These are phyloP conservation scores for Hortiboletus flavorubellus DNA, from an alignment of 768 basidiomycete genomes.

Conservation along the genomic window DNA sequence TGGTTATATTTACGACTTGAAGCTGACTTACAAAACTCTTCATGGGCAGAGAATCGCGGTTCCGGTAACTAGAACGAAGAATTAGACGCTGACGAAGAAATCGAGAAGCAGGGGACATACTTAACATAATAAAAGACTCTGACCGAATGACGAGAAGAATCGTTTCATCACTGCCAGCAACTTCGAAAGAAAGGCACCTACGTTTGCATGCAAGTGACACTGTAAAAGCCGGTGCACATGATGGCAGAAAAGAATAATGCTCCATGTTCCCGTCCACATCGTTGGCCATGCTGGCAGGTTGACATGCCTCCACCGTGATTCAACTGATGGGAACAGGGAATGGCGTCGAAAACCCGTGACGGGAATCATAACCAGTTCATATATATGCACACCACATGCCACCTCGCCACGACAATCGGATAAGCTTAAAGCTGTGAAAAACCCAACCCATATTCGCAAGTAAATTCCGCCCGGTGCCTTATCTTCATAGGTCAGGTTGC, in stretches of 20 bases:
- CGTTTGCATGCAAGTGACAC: conserved; percentile 10
- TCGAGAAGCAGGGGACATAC: not conserved
- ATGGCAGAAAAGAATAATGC: not conserved
- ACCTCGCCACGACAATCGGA: not conserved
- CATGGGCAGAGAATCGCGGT: too few relatives aligned
- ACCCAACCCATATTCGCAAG: too few relatives aligned
- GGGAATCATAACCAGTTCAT: not conserved
- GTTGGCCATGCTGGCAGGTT: too few relatives aligned
- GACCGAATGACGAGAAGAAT: not conserved
- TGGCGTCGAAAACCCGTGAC: not conserved
- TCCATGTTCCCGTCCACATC: not conserved
- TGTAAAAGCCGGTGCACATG: not conserved
- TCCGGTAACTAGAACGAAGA: not conserved
- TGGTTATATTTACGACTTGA: too few relatives aligned
- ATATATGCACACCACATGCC: not conserved
- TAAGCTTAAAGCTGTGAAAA: too few relatives aligned
- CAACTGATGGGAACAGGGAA: not conserved
- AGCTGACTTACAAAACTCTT: too few relatives aligned
- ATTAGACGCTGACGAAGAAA: not conserved
- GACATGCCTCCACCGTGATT: not conserved
- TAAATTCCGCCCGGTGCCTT: too few relatives aligned
- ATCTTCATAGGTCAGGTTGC: too few relatives aligned
- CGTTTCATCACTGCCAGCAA: not conserved
- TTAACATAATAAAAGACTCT: conserved; percentile 9
- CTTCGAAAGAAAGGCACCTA: not conserved